Base-by-base conservation (phyloP, 2,329 filamentous ascomycete genomes). In the Fusarium solani-melongenae region DNA sequence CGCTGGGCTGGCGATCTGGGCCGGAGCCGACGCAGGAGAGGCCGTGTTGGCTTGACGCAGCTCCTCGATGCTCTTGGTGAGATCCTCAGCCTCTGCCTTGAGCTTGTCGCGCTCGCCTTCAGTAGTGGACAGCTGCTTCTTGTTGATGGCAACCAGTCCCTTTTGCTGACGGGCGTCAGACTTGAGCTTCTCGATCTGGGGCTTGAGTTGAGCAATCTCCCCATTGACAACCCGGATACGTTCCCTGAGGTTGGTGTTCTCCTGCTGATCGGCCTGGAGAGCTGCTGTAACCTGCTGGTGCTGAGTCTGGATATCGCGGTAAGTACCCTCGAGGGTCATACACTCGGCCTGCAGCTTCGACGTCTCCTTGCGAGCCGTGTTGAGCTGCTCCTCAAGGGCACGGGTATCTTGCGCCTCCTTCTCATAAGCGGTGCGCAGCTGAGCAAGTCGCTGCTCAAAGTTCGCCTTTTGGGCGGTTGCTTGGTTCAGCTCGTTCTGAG, bases 131-230 rank as follows among this genome's bases (percentile, higher is more conserved):
- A 98, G 86, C 84, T 99, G 96, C 85, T 99, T 99, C 88, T 97
- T 98, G 85, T 98, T 98, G 84, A 99, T 99, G 49, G 96, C 95
- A 33, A 97, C 96, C 74, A 98, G 88, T 20, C 96, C 96, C 85
- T 97, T 98, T 80, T 98, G 95, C 82, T 98, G 96, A 46, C 96
- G 92, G 29, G 95, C 95, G 77, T 98, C 95, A 14, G 93, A 94
- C 81, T 93, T 95, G 77, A 97, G 88, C 86, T 98, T 98, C 81
- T 99, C 96, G 61, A 99, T 91, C 75, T 96, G 92, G 34, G 95
- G 95, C 82, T 95, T 97, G 44, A 98, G 85, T 82, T 95, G 92
- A 20, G 90, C 88, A 76, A 98, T 92, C 82, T 97, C 94, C 14
- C 90, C 88, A 79, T 98, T 99, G 46, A 94, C 89, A 61, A 92